phyloP scores from a whole-genome alignment of 805 yeast species.

The Saccharomycopsis capsularis region DNA sequence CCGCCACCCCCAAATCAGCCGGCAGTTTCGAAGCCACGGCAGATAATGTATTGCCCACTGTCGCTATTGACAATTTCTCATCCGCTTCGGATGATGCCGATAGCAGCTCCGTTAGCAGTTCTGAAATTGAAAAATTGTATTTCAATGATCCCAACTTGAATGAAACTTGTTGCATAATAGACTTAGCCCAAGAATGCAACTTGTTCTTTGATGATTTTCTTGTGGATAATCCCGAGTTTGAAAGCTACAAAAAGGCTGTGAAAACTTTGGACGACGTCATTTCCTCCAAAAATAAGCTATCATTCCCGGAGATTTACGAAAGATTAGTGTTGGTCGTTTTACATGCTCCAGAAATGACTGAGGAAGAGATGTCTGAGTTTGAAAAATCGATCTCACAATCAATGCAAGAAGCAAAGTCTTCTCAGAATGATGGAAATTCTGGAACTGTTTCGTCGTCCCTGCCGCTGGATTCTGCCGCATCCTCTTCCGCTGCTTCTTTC shows the following conservation, averaged over 20 bases:
- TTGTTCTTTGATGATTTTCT: conserved; percentile 20
- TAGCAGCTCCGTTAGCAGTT: conserved; percentile 5
- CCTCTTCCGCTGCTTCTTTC: background rate
- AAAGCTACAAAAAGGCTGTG: conserved; percentile 26
- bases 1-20: background rate
- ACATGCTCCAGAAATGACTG: conserved; percentile 56
- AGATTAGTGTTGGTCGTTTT: conserved; percentile 65
- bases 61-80: background rate
- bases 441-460: too few relatives aligned
- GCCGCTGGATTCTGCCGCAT: background rate
- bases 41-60: background rate
- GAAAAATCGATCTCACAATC: conserved; percentile 25
- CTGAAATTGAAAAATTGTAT: conserved; percentile 5
- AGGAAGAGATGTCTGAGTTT: conserved; percentile 29
- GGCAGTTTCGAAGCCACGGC: background rate
- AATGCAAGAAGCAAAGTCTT: conserved; percentile 16
- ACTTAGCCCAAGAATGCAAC: conserved; percentile 13
- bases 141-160: conserved; percentile 12
- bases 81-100: conserved; percentile 3
- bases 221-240: conserved; percentile 11
- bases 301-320: conserved; percentile 57
- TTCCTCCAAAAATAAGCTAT: conserved; percentile 40
- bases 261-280: conserved; percentile 21
- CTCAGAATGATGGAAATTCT: background rate
- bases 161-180: conserved; percentile 18